Evolutionary conservation across 2,329 filamentous ascomycete species (phyloP).

Genomic region (Alternaria longipes): DNA sequence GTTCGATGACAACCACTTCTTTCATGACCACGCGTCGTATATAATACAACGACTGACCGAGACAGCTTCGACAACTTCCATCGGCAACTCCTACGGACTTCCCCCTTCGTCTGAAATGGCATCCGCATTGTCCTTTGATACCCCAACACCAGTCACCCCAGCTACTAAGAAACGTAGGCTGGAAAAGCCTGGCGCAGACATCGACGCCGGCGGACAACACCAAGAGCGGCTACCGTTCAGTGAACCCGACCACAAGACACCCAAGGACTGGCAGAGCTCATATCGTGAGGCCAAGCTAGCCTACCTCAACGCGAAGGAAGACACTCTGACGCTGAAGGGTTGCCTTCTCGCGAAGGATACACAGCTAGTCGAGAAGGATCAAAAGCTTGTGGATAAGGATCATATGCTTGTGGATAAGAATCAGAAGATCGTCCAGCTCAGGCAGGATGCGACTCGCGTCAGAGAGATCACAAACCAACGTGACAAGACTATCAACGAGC

Average conservation of each 20-base stretch:
- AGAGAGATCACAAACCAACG: background rate
- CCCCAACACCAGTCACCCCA: background rate
- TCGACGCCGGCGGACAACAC: background rate
- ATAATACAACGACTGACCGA: background rate
- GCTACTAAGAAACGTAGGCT: background rate
- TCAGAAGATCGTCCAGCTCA: background rate
- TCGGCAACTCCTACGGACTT: background rate
- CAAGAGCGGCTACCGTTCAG: background rate
- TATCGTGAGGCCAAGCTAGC: background rate
- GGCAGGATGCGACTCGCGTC: background rate
- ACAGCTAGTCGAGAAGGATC: background rate
- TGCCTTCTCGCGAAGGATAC: background rate
- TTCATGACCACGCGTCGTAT: too few species aligned
- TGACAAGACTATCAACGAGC: background rate
- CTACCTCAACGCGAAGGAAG: background rate
- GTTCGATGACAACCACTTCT: too few species aligned
- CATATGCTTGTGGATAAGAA: background rate
- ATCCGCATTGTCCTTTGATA: background rate
- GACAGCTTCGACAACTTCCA: background rate
- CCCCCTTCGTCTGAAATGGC: background rate
- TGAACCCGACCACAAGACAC: background rate
- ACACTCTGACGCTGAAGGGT: background rate
- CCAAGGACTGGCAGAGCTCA: background rate
- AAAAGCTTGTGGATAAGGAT: background rate
- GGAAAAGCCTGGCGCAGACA: background rate